Base-by-base conservation (phyloP, 345 rosid species). In the Brassica nigra region DNA sequence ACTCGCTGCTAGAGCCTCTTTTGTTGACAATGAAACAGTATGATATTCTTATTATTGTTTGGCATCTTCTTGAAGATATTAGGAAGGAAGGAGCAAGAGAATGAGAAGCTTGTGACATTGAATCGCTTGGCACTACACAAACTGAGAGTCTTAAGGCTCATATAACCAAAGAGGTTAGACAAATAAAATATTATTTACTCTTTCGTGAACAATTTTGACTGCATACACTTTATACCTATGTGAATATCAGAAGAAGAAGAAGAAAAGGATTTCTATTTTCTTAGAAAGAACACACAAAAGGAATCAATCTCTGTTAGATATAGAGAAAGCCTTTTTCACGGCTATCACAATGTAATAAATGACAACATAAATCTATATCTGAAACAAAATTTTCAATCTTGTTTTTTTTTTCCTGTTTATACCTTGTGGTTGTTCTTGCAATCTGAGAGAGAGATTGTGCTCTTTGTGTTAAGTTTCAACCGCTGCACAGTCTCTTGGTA, bases 101-200 rank as follows among this genome's bases (percentile, higher is more conserved):
- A 42, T 78, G 44, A 66, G 64, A 76, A 81, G 74, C 67, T 66
- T 71, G 73, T 70, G 9, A 64, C 57, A 71, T 23, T 23, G 27
- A 23, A 23, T 20, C 27, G 27, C 27, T 71, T 57, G 71, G 57
- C 68, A 83, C 62, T 70, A 72, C 76, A 68, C 71, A 73, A 42
- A 73, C 37, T 57, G 55, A 58, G 82, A 69, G 76, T 61, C 81
- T 34, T 63, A 33, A 65, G 82, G 66, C 71, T 81, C 67, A 27
- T 77, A 74, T 23, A 70, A 42, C 70, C 49, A 65, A 55, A 82
- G 86, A 89, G 89, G 90, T 89, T 83, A 84, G 88, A 74, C 74
- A 62, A 80, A 85, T 75, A 75, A 76, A 70, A 61, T 73, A 54
- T 61, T 44, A 33, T 29, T 30, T 72, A 70, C 78, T 68, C 63